A percentile compares a stretch with the other conserved stretches of the same genome.
phyloP scores from a whole-genome alignment of 164 flowering plant species.

The Vitis rupestris region DNA sequence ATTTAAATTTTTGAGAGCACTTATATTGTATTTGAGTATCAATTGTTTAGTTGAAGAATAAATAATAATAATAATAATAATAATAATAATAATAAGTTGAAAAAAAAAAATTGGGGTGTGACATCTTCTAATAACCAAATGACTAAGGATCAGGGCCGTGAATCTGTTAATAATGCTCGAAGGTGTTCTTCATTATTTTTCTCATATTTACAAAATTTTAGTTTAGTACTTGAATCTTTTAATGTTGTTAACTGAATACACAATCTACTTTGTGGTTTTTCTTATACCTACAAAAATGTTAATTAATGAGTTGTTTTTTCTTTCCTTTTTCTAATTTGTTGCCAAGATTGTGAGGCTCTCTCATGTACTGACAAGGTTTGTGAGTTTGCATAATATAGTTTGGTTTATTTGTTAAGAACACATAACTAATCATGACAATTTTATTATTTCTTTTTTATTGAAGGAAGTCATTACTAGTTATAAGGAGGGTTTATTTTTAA shows the following conservation, averaged over 20 bases:
- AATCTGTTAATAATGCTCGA: slow-evolving; percentile 9
- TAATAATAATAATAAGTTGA: no score
- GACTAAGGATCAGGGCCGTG: slow-evolving; percentile 16
- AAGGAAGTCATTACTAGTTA: slow-evolving; percentile 47
- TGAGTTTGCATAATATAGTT: neutral
- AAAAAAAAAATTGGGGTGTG: no score
- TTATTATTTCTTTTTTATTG: slow-evolving; percentile 9
- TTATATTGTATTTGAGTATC: no score
- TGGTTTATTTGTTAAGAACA: neutral
- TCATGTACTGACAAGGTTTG: slow-evolving; percentile 30
- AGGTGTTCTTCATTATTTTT: slow-evolving; percentile 24
- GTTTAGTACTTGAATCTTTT: neutral
- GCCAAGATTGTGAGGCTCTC: slow-evolving; percentile 26
- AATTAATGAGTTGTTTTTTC: neutral
- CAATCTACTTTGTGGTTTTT: no score
- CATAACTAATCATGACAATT: neutral
- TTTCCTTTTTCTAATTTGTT: slow-evolving; percentile 4
- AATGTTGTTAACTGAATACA: neutral
- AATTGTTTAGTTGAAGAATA: no score
- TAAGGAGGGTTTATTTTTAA: slow-evolving; percentile 13
- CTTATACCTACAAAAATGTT: no score
- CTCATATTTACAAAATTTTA: neutral
- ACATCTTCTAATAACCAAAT: slow-evolving; percentile 15
- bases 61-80: no score
- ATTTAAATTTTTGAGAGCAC: no score